phyloP scores from a whole-genome alignment of 2,329 filamentous ascomycete genomes.

The Botrytis byssoidea region DNA sequence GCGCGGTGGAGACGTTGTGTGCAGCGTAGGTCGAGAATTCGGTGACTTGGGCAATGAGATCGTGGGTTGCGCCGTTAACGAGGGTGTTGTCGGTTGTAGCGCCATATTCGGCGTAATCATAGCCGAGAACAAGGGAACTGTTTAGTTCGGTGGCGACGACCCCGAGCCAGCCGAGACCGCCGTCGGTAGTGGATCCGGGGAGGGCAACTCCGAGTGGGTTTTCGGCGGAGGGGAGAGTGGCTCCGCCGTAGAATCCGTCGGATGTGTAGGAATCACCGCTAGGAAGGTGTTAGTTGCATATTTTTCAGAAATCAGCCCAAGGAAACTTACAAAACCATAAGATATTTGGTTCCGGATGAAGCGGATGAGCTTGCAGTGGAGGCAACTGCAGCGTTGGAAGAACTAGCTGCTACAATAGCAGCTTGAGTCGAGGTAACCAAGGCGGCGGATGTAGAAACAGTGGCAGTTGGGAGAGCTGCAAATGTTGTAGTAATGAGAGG shows the following conservation, averaged over 20 bases:
- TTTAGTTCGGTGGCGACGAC: constrained; percentile 8
- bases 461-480: not conserved
- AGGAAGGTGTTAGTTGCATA: not conserved
- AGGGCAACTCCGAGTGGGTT: not conserved
- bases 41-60: constrained; percentile 8
- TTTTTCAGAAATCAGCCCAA: not conserved
- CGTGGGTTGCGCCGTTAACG: not conserved
- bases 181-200: constrained; percentile 11
- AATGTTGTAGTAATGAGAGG: not conserved
- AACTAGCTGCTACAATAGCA: not conserved
- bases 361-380: not conserved
- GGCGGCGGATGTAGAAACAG: not conserved
- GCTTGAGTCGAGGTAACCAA: not conserved
- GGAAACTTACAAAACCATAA: constrained; percentile 11
- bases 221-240: not conserved
- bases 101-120: constrained; percentile 15
- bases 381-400: not conserved
- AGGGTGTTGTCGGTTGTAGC: constrained; percentile 9
- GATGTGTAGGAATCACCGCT: constrained; percentile 16
- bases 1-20: not conserved
- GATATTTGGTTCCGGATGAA: constrained; percentile 15
- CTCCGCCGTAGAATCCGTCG: constrained; percentile 6
- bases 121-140: constrained; percentile 10
- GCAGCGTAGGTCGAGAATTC: constrained; percentile 10
- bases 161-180: constrained; percentile 10